phyloP scores from a whole-genome alignment of 1,139 yeast species.

The Candida albicans region DNA sequence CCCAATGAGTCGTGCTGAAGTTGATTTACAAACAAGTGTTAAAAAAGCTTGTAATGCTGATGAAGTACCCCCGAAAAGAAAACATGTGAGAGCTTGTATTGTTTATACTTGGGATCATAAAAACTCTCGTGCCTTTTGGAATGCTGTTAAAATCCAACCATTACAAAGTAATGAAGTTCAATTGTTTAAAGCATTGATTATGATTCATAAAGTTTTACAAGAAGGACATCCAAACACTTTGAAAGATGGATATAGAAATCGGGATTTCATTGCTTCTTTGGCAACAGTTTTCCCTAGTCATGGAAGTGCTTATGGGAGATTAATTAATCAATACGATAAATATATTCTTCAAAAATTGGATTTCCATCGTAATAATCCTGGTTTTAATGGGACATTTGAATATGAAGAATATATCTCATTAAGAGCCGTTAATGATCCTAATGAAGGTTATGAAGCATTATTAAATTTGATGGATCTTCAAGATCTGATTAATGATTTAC shows the following conservation, averaged over 20 bases:
- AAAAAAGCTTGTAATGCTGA: constrained; percentile 86
- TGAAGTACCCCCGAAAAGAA: constrained; percentile 91
- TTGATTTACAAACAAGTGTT: constrained; percentile 65
- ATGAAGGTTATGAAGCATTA: constrained; percentile 91
- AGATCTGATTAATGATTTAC: constrained; percentile 80
- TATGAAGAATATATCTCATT: constrained; percentile 92
- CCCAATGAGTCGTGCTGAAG: constrained; percentile 52
- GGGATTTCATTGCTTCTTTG: constrained; percentile 44
- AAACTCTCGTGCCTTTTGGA: constrained; percentile 84
- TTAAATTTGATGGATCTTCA: constrained; percentile 84
- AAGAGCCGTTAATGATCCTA: constrained; percentile 87
- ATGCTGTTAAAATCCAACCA: constrained; percentile 77
- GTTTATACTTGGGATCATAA: constrained; percentile 97
- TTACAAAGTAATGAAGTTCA: constrained; percentile 80
- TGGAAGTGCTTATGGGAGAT: constrained; percentile 62
- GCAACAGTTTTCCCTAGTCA: constrained; percentile 42
- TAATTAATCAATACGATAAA: constrained; percentile 75
- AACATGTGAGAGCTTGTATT: constrained; percentile 91
- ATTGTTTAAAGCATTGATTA: constrained; percentile 82
- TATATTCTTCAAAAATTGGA: constrained; percentile 71
- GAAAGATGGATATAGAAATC: constrained; percentile 77
- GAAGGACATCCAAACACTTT: constrained; percentile 92
- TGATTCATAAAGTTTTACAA: constrained; percentile 90
- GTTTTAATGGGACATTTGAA: constrained; percentile 93
- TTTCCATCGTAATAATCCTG: constrained; percentile 83